Base-by-base conservation (phyloP, 1,284 basidiomycete genomes). In the Puccinia novopanici region DNA sequence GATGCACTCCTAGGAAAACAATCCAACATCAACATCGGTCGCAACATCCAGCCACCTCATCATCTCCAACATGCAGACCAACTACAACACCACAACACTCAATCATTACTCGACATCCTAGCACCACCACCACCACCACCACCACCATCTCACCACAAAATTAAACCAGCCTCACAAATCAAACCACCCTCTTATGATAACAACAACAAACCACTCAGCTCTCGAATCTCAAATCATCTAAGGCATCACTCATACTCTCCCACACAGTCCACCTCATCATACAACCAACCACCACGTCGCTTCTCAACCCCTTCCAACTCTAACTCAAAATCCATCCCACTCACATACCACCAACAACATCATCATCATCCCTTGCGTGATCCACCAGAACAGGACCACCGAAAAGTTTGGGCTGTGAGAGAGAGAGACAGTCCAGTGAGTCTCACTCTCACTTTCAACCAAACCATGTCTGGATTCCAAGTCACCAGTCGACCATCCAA, bases 1-100 rank as follows among this genome's bases (percentile, higher is more conserved):
- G 74, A 76, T 76, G 74, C 61, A n/a, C 61, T 76, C 0, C 61
- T 76, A 4, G 74, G 74, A 15, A 37, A 61, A 27, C 55, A 75
- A 2, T 2, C 74, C 22, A 19, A 42, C 27, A 27, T 75, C n/a
- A 34, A 42, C 34, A 42, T 75, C 13, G 74, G 74, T 19, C 24
- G 40, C 17, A 8, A 40, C 59, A 40, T 17, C 74, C 17, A 50
- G 9, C 37, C 67, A 13, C 37, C 42, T 1, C n/a, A 40, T 68
- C n/a, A n/a, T n/a, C n/a, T n/a, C n/a, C n/a, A n/a, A 4, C 42
- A 68, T 19, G 67, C 48, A 50, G 67, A 42, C 3, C 67, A 68
- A 13, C 42, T 68, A 34, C 27, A 3, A 5, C 42, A 68, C 6
- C 67, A 42, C 8, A 68, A 48, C 67, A 68, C 42, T 40, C 42